Evolutionary conservation across 2,329 filamentous ascomycete genomes (phyloP), one percentile per base, ranked within the genome.

Genomic region (Fusarium fujikuroi): DNA sequence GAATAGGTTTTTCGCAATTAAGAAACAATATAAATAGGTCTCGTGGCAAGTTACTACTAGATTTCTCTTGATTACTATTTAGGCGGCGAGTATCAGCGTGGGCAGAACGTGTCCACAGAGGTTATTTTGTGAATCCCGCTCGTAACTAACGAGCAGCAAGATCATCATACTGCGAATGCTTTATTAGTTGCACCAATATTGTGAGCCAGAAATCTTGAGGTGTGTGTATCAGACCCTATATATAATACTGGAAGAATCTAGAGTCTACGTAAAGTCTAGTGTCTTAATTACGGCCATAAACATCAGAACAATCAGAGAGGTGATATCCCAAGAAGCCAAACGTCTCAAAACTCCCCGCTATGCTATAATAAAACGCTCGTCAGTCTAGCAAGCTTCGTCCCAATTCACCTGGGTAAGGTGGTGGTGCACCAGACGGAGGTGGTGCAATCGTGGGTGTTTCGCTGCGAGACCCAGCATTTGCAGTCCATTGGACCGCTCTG

Each of bases 401-500:
- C 42, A 43, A 18, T 50, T 37, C 40, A 14, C 44, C 61, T 0
- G 59, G 46, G 25, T 73, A 73, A 34, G 71, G 71, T 21, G 71
- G 71, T 3, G 71, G 71, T 21, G 67, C 66, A 47, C 54, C 61
- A 34, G 79, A 79, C 15, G 79, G 78, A 8, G 77, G 72, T 12
- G 61, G 57, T 25, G 61, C 43, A 40, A 69, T 69, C 19, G 64
- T 30, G 16, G 66, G 66, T 44, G 37, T 54, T 23, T 59, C 39
- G 63, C 46, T 52, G 47, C 37, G 66, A 42, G 70, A 30, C 12
- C 42, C 66, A 53, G 49, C n/a, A 36, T 58, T 67, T 42, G 56
- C 65, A 39, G 77, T 70, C 83, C 83, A 85, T 57, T 79, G 72
- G 18, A 82, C 80, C 36, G 88, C 84, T 81, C 88, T 90, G 39